Conservation (phyloP, 2,329 filamentous ascomycete species). For the Lachnellula willkommii region DNA sequence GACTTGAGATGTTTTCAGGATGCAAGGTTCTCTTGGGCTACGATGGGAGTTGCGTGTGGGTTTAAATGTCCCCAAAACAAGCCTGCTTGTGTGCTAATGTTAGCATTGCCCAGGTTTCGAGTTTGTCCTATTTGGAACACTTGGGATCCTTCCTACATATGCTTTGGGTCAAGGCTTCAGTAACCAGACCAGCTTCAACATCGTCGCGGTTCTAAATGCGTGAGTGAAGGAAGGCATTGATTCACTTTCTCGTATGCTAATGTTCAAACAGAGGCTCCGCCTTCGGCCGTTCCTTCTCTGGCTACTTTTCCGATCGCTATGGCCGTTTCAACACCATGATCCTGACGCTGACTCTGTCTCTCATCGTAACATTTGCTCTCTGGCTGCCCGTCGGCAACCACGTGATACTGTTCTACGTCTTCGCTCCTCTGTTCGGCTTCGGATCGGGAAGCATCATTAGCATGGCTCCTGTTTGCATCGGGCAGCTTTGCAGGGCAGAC, state of each 20-base stretch:
- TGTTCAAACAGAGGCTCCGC: conserved; percentile 19
- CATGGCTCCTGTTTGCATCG: conserved; percentile 28
- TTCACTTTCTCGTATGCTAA: not conserved
- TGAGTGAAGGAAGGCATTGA: conserved; percentile 9
- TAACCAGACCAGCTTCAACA: conserved; percentile 64
- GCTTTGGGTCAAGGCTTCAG: conserved; percentile 61
- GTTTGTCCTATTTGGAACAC: conserved; percentile 73
- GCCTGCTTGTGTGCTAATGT: not conserved
- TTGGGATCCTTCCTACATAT: conserved; percentile 78
- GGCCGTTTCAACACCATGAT: conserved; percentile 27
- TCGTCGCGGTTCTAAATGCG: conserved; percentile 79
- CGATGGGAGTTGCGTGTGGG: conserved; percentile 35
- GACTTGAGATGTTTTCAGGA: conserved; percentile 64
- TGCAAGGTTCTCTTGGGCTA: conserved; percentile 41
- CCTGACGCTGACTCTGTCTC: conserved; percentile 19
- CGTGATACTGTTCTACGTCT: conserved; percentile 25
- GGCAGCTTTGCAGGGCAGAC: conserved; percentile 26
- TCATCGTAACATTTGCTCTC: conserved; percentile 20
- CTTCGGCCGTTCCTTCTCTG: conserved; percentile 22
- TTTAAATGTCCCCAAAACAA: not conserved
- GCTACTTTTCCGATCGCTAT: conserved; percentile 22
- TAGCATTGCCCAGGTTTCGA: conserved; percentile 42
- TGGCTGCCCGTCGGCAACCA: conserved; percentile 24
- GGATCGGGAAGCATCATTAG: conserved; percentile 28
- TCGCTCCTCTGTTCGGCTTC: conserved; percentile 28